phyloP scores from a whole-genome alignment of 2,329 filamentous ascomycete species.

The Penicillium polonicum region DNA sequence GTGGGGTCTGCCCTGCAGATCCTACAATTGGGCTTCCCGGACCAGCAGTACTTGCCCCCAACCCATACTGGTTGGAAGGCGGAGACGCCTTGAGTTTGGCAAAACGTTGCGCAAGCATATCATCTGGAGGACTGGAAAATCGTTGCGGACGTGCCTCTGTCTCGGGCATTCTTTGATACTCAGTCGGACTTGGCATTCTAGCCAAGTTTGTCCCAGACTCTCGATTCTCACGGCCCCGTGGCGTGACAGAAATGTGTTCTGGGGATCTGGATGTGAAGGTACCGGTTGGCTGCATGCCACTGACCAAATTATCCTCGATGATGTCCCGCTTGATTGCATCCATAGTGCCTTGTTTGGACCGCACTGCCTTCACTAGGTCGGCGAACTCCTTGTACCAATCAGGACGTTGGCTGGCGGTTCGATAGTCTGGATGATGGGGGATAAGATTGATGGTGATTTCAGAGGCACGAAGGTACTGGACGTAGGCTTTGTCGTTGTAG shows the following conservation, averaged over 20 bases:
- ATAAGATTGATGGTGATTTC: conserved; percentile 76
- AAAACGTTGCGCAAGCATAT: conserved; percentile 45
- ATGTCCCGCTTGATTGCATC: conserved; percentile 44
- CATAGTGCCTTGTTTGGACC: conserved; percentile 45
- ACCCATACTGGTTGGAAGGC: neutral
- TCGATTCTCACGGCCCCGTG: conserved; percentile 26
- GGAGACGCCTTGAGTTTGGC: conserved; percentile 37
- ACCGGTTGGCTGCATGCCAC: conserved; percentile 29
- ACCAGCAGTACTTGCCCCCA: neutral
- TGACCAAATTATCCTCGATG: conserved; percentile 37
- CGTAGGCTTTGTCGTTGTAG: conserved; percentile 69
- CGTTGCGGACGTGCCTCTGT: conserved; percentile 24
- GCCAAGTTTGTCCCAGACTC: conserved; percentile 20
- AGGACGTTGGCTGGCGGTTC: conserved; percentile 55
- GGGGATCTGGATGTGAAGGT: conserved; percentile 10
- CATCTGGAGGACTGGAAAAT: conserved; percentile 31
- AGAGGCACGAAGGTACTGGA: conserved; percentile 79
- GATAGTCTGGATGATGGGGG: conserved; percentile 72
- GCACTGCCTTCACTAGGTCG: conserved; percentile 48
- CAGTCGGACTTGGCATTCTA: conserved; percentile 44
- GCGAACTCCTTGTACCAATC: conserved; percentile 52
- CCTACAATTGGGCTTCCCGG: conserved; percentile 7
- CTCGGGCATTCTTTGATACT: conserved; percentile 34
- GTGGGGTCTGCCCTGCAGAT: conserved; percentile 18
- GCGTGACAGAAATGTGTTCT: conserved; percentile 12